These are phyloP conservation scores for Globisporangium nodosum DNA, from an alignment of 352 stramenopile genomes.

Conservation along the genomic window DNA sequence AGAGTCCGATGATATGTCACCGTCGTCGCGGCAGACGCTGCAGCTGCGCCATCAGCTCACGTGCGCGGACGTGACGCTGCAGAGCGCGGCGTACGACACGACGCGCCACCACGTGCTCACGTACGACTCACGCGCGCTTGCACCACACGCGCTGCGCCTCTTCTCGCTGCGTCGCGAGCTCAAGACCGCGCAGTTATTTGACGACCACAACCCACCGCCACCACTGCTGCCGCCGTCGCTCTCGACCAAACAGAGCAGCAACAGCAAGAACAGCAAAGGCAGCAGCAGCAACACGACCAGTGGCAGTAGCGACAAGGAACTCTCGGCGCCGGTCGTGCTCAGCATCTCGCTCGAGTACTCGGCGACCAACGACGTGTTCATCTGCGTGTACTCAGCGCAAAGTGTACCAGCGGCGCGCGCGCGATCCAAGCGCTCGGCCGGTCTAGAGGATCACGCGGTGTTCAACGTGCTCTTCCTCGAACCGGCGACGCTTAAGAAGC, in stretches of 20 bases:
- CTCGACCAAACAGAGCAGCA: conserved; percentile 8
- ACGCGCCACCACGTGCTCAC: conserved; percentile 62
- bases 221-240: background rate
- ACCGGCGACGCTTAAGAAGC: conserved; percentile 44
- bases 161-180: conserved; percentile 74
- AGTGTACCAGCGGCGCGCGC: conserved; percentile 2
- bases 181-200: conserved; percentile 46
- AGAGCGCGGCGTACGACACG: conserved; percentile 57
- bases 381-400: conserved; percentile 50
- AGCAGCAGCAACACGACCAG: background rate
- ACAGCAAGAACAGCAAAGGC: conserved; percentile 2
- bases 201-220: conserved; percentile 16
- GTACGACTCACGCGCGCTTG: conserved; percentile 39
- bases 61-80: conserved; percentile 45
- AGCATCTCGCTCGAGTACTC: conserved; percentile 40
- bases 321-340: conserved; percentile 15
- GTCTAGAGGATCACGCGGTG: conserved; percentile 1
- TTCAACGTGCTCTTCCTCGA: conserved; percentile 62
- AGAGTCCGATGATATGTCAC: too few relatives aligned
- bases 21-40: conserved; percentile 40
- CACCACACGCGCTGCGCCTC: conserved; percentile 50
- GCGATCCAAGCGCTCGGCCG: conserved; percentile 1
- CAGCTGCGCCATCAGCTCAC: conserved; percentile 72
- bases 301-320: background rate
- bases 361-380: conserved; percentile 38